These are phyloP conservation scores for Lentinula lateritia DNA, from an alignment of 768 basidiomycete species.

Conservation along the genomic window DNA sequence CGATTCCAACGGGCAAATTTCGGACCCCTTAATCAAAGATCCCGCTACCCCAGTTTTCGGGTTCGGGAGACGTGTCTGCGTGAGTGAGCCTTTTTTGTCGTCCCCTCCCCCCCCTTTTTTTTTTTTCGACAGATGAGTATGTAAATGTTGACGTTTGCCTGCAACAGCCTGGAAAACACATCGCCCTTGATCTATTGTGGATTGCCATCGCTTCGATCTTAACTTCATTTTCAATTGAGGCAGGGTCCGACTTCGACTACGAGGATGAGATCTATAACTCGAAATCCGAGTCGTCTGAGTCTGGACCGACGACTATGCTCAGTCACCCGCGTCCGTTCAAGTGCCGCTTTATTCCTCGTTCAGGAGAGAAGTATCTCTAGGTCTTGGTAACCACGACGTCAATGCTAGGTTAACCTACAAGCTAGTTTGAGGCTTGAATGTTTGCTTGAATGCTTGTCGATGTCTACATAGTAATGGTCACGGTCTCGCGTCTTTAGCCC, in stretches of 20 bases:
- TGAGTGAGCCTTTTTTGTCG: not conserved
- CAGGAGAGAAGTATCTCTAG: not conserved
- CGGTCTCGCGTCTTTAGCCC: too few species aligned
- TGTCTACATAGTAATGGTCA: too few species aligned
- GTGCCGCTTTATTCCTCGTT: slow-evolving; percentile 1
- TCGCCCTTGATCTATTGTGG: slow-evolving; percentile 9
- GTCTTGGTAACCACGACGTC: not conserved
- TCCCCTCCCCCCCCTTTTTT: too few species aligned
- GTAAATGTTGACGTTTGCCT: too few species aligned
- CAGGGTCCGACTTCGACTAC: slow-evolving; percentile 8
- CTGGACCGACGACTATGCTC: not conserved
- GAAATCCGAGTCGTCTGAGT: not conserved
- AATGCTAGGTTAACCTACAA: too few species aligned
- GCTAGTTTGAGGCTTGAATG: too few species aligned
- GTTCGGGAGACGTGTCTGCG: slow-evolving; percentile 3
- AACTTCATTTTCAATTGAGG: slow-evolving; percentile 8
- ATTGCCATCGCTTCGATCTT: slow-evolving; percentile 11
- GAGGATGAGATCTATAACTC: not conserved
- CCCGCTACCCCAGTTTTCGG: not conserved
- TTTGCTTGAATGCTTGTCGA: too few species aligned
- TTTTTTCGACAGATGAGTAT: too few species aligned
- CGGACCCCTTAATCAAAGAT: not conserved
- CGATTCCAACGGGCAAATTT: not conserved
- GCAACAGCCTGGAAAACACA: slow-evolving; percentile 6
- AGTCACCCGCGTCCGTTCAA: slow-evolving; percentile 3